A percentile compares a stretch with the other conserved stretches of the same genome.
Evolutionary conservation across 73 alveolate genomes (phyloP).

Genomic region (Paraurostyla sp.): DNA sequence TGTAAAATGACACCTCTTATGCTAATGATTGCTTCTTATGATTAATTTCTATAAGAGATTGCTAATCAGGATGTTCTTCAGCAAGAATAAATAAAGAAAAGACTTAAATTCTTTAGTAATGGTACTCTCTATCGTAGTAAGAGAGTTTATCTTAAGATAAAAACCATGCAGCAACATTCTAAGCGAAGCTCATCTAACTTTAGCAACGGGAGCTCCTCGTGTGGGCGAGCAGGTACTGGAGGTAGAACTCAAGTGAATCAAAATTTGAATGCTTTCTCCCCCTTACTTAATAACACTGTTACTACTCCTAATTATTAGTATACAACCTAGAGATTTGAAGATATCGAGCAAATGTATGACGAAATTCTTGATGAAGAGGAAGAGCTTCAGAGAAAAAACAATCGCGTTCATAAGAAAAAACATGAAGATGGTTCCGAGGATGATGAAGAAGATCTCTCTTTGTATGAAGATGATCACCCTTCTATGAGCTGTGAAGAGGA

Average conservation of each 20-base stretch:
- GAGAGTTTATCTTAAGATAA: neutral
- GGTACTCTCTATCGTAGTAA: slow-evolving; percentile 35
- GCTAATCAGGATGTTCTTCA: neutral
- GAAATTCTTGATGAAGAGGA: slow-evolving; percentile 59
- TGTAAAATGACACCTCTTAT: slow-evolving; percentile 9
- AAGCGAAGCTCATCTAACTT: slow-evolving; percentile 45
- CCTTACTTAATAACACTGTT: slow-evolving; percentile 34
- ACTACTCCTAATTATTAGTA: slow-evolving; percentile 22
- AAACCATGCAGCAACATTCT: neutral
- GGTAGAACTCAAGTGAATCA: neutral
- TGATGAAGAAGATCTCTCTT: slow-evolving; percentile 25
- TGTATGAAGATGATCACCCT: slow-evolving; percentile 44
- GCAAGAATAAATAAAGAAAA: neutral
- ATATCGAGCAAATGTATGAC: slow-evolving; percentile 30
- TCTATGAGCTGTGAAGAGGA: slow-evolving; percentile 50
- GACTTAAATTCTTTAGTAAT: neutral
- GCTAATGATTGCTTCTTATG: slow-evolving; percentile 18
- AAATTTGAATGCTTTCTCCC: slow-evolving; percentile 10
- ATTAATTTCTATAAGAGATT: neutral
- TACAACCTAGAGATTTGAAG: slow-evolving; percentile 34
- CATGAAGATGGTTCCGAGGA: neutral
- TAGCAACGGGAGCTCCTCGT: slow-evolving; percentile 48
- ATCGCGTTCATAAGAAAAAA: neutral
- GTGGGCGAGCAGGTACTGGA: slow-evolving; percentile 40
- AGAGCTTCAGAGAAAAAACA: slow-evolving; percentile 25